Base-by-base conservation (phyloP, 2,329 filamentous ascomycete species). In the Pseudogymnoascus sp. region DNA sequence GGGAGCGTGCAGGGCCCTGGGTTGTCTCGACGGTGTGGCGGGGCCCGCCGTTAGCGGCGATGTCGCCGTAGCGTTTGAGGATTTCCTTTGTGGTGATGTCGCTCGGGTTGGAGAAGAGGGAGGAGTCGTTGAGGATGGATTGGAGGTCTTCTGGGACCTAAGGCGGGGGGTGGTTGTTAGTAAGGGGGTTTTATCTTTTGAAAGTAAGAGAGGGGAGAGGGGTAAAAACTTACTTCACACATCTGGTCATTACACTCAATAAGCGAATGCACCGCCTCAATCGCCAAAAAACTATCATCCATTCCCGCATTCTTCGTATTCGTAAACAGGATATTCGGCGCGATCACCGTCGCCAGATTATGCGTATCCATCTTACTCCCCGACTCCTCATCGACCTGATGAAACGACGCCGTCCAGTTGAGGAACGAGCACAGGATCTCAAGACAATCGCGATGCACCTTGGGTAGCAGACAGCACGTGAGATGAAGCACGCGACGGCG, bases 301-400 rank as follows among this genome's bases (percentile, higher is more conserved):
- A 92, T 84, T 46, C 84, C 85, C 5, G 83, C 80, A 59, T 81
- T 82, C 73, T 88, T 89, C 43, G 83, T 77, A 68, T 80, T 81
- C 68, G 88, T 90, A 69, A 90, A 93, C 11, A 97, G 82, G 66
- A 99, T 91, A 71, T 99, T 99, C 0, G 95, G 95, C 4, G 93
- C 93, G 75, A 99, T 97, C 66, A 99, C 95, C 2, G 96, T 97
- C 3, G 95, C 91, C 66, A 99, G 83, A 72, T 99, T 99, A 79
- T 96, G 92, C 62, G 96, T 90, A 74, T 99, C 95, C 95, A 99
- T 99, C 81, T 97, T 97, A 69, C 93, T 97, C 25, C 95, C 95
- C 21, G 89, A 90, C 74, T 99, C 95, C 72, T 99, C 95, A 70
- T 99, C 95, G 12, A 99, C 88, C 72, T 97, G 93, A 66, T 96